Percentiles rank a stretch among this genome's conserved stretches.
These are phyloP conservation scores for Ramaria sp. DNA, from an alignment of 768 basidiomycete species.

Conservation along the genomic window DNA sequence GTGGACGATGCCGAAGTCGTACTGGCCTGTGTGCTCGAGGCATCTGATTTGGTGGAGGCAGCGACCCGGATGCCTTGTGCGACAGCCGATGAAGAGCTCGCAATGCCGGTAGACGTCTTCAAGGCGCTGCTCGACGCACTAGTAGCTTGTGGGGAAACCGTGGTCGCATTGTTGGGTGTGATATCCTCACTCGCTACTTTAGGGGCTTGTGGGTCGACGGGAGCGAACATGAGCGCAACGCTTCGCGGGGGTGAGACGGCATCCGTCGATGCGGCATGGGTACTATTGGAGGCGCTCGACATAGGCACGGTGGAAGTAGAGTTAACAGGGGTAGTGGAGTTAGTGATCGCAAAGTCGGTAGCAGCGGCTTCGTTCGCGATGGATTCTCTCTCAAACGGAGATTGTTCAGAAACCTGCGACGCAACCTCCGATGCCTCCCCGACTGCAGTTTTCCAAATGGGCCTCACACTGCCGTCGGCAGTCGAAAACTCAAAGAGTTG, in stretches of 20 bases:
- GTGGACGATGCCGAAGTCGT: constrained; percentile 23
- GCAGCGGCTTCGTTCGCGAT: constrained; percentile 28
- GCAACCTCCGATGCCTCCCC: constrained; percentile 17
- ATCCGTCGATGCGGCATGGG: constrained; percentile 1
- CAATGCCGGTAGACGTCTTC: background rate
- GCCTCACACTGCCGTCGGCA: constrained; percentile 36
- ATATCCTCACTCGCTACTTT: background rate
- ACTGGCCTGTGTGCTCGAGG: constrained; percentile 23
- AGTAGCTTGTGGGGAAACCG: constrained; percentile 12
- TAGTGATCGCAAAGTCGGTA: constrained; percentile 17
- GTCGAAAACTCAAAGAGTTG: constrained; percentile 52
- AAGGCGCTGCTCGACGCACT: constrained; percentile 8
- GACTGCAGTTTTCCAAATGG: constrained; percentile 33
- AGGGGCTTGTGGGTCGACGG: background rate
- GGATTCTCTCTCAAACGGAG: constrained; percentile 4
- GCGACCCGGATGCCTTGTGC: background rate
- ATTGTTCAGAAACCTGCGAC: constrained; percentile 1
- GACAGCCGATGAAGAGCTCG: constrained; percentile 10
- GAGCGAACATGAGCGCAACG: background rate
- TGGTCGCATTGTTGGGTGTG: background rate
- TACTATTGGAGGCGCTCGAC: constrained; percentile 6
- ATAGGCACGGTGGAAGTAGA: constrained; percentile 4
- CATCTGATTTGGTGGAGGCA: background rate
- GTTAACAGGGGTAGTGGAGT: constrained; percentile 18
- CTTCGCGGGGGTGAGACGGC: background rate